These are phyloP conservation scores for Chrysoporthe cubensis DNA, from an alignment of 2,329 filamentous ascomycete genomes.

Conservation along the genomic window DNA sequence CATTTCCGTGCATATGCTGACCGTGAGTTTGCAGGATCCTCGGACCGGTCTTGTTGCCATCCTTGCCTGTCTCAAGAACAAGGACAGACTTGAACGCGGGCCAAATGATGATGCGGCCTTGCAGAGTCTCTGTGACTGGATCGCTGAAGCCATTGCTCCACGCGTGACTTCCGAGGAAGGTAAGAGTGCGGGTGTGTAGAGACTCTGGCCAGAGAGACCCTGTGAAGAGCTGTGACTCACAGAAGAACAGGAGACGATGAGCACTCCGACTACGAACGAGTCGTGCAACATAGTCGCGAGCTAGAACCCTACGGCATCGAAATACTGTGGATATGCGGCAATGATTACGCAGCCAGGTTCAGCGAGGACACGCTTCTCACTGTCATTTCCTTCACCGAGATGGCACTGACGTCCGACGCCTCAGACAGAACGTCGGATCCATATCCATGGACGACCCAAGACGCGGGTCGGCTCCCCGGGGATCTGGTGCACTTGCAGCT, in stretches of 20 bases:
- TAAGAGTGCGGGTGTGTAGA: slow-evolving; percentile 10
- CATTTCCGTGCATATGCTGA: slow-evolving; percentile 1
- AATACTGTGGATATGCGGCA: slow-evolving; percentile 4
- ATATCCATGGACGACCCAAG: slow-evolving; percentile 36
- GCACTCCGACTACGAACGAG: slow-evolving; percentile 18
- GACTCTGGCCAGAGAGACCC: background rate
- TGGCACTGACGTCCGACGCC: background rate
- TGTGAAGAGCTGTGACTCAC: background rate
- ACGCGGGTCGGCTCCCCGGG: slow-evolving; percentile 37
- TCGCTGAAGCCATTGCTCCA: slow-evolving; percentile 18
- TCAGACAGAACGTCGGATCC: background rate
- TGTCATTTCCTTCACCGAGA: slow-evolving; percentile 40
- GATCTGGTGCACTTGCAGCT: slow-evolving; percentile 40
- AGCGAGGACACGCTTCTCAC: slow-evolving; percentile 38
- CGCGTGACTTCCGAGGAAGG: background rate
- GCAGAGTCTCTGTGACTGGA: slow-evolving; percentile 13
- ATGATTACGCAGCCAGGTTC: slow-evolving; percentile 19
- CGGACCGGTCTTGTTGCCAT: slow-evolving; percentile 16
- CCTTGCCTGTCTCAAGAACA: slow-evolving; percentile 22
- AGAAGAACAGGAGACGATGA: slow-evolving; percentile 14
- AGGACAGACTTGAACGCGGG: slow-evolving; percentile 1
- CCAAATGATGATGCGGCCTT: slow-evolving; percentile 15
- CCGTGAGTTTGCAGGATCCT: slow-evolving; percentile 2
- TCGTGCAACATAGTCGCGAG: slow-evolving; percentile 15
- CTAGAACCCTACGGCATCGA: slow-evolving; percentile 17